Evolutionary conservation across 1,139 yeast genomes (phyloP).

Genomic region (Lodderomyces parapsilosis): DNA sequence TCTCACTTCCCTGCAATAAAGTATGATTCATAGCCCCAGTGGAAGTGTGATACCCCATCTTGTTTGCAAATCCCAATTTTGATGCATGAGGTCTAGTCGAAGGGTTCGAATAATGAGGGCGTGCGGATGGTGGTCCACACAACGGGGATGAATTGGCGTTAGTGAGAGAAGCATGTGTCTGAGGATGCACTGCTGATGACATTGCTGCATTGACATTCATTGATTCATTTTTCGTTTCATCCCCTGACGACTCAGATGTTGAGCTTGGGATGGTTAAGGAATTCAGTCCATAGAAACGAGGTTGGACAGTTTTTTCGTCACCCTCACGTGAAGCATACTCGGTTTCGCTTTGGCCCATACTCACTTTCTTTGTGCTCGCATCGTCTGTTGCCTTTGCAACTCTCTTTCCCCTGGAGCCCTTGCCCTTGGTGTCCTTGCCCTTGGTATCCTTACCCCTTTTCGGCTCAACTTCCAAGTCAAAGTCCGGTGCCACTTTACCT

Average conservation of each 20-base stretch:
- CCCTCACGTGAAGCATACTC: too few species aligned
- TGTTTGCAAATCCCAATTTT: neutral
- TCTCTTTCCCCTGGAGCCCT: neutral
- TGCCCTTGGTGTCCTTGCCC: neutral
- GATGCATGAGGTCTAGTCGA: neutral
- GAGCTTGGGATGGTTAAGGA: too few species aligned
- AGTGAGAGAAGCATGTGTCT: neutral
- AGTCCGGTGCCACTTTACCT: neutral
- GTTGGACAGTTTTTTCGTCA: too few species aligned
- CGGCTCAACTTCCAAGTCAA: slow-evolving; percentile 1
- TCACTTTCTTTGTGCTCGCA: too few species aligned
- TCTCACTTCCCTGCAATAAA: neutral
- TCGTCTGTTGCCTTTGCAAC: neutral
- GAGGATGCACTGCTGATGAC: neutral
- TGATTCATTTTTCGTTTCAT: neutral
- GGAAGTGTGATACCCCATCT: neutral
- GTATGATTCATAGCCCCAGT: neutral
- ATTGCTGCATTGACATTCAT: neutral
- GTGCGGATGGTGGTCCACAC: neutral
- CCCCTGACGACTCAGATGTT: too few species aligned
- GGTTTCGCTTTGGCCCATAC: too few species aligned
- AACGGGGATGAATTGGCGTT: neutral
- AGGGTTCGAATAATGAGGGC: neutral
- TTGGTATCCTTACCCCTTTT: neutral
- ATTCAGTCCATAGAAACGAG: too few species aligned